Evolutionary conservation across 768 basidiomycete genomes (phyloP), one percentile per base, ranked within the genome.

Genomic region (Coprinopsis sp.): DNA sequence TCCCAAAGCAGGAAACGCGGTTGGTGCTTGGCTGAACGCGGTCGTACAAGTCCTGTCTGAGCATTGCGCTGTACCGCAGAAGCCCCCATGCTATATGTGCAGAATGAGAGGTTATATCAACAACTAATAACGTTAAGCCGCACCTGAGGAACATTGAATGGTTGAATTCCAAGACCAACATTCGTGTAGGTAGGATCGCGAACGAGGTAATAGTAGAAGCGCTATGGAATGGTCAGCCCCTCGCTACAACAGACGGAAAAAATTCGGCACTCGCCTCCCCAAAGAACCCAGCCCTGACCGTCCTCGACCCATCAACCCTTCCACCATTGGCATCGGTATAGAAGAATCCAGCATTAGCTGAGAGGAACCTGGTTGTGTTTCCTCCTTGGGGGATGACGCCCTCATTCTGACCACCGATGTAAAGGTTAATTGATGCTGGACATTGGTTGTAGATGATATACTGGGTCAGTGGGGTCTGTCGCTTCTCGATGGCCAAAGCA

Each of bases 151-250:
- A 39, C 33, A 14, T 51, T 39, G 21, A 51, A 52, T 1, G 63
- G 60, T 4, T 46, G 41, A 28, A 65, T 57, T 16, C 33, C 54
- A 24, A 65, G 44, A 7, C 58, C 63, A 11, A 52, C 56, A 41
- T 65, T 67, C 51, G 63, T 53, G 44, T 54, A 42, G 23, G 33
- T 50, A 7, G 51, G 51, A 39, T 67, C 64, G 34, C 56, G 51
- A 25, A 63, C 56, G 19, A 65, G 56, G 44, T 65, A 67, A 44
- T 64, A 67, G 46, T 60, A 63, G n/a, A 51, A 54, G 8, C 49
- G 39, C 60, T 62, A 43, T 1, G 12, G 27, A 18, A 21, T 11
- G 27, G 33, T 11, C 23, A 28, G 7, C 38, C 28, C 12, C 10
- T 21, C 19, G 11, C 19, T n/a, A 18, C 6, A 1, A 14, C 33